phyloP scores from a whole-genome alignment of 768 basidiomycete genomes.

The Leucocoprinus leucothites region DNA sequence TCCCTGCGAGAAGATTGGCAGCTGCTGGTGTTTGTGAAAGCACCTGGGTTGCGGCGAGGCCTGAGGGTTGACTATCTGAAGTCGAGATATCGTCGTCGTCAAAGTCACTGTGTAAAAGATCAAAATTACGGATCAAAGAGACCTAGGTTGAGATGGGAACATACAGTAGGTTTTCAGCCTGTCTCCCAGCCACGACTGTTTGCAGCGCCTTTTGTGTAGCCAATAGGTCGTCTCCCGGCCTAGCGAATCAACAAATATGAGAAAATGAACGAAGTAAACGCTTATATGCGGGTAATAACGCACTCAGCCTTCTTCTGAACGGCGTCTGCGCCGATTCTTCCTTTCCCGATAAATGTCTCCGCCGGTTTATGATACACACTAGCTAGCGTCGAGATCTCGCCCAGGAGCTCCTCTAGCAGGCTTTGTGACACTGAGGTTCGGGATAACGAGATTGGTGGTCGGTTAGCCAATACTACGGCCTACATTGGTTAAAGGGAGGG shows the following conservation, averaged over 20 bases:
- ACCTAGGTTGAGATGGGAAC: constrained; percentile 15
- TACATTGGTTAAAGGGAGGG: constrained; percentile 19
- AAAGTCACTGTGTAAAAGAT: constrained; percentile 58
- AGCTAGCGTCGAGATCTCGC: constrained; percentile 85
- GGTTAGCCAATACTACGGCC: constrained; percentile 84
- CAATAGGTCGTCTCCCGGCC: constrained; percentile 65
- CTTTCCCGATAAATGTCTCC: constrained; percentile 92
- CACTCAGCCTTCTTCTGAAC: constrained; percentile 66
- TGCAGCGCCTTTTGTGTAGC: constrained; percentile 83
- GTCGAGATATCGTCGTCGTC: constrained; percentile 57
- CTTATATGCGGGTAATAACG: constrained; percentile 22
- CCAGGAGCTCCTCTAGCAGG: constrained; percentile 85
- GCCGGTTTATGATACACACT: constrained; percentile 98
- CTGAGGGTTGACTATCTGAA: constrained; percentile 63
- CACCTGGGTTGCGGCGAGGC: constrained; percentile 75
- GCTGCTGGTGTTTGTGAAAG: constrained; percentile 71
- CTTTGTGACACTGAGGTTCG: constrained; percentile 87
- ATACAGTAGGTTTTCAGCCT: constrained; percentile 87
- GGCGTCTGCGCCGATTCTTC: constrained; percentile 81
- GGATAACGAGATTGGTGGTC: constrained; percentile 92
- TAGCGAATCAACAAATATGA: constrained; percentile 19
- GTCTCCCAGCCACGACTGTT: constrained; percentile 87
- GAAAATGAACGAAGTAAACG: not conserved
- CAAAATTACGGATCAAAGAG: not conserved
- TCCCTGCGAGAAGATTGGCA: constrained; percentile 70